Conservation (phyloP, 2,329 filamentous ascomycete genomes). For the Alternaria metachromatica region DNA sequence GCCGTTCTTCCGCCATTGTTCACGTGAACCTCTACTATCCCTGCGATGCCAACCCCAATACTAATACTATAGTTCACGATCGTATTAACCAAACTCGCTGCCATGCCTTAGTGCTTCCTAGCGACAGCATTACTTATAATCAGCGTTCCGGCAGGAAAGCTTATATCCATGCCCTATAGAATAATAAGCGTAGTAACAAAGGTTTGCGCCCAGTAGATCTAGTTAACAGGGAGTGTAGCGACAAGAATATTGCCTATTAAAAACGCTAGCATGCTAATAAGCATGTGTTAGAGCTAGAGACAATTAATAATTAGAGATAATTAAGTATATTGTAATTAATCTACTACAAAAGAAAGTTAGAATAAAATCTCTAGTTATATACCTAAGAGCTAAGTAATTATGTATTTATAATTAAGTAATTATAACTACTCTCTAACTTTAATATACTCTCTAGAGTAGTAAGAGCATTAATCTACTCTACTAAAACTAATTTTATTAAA, state of each 20-base stretch:
- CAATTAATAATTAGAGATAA: too few relatives aligned
- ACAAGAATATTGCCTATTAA: constrained; percentile 47
- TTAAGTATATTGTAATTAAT: too few relatives aligned
- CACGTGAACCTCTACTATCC: constrained; percentile 51
- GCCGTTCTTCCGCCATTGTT: constrained; percentile 39
- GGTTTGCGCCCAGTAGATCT: constrained; percentile 53
- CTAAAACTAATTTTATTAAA: too few relatives aligned
- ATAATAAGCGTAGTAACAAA: constrained; percentile 44
- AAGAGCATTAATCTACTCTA: too few relatives aligned
- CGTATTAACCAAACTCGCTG: constrained; percentile 50
- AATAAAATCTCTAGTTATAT: too few relatives aligned
- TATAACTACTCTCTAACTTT: too few relatives aligned
- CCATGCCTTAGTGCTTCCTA: constrained; percentile 52
- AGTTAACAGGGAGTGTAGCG: constrained; percentile 49
- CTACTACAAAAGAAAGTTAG: too few relatives aligned
- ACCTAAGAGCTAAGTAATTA: too few relatives aligned
- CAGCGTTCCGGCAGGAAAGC: constrained; percentile 51
- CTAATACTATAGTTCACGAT: constrained; percentile 54
- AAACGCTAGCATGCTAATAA: constrained; percentile 41
- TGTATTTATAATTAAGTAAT: too few relatives aligned
- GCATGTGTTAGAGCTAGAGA: constrained; percentile 1
- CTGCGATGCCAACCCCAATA: constrained; percentile 52
- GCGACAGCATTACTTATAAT: constrained; percentile 49
- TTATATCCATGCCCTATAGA: constrained; percentile 53
- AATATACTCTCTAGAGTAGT: too few relatives aligned